Evolutionary conservation across 352 stramenopile genomes (phyloP), one percentile per base, ranked within the genome.

Genomic region (Globisporangium irregulare): DNA sequence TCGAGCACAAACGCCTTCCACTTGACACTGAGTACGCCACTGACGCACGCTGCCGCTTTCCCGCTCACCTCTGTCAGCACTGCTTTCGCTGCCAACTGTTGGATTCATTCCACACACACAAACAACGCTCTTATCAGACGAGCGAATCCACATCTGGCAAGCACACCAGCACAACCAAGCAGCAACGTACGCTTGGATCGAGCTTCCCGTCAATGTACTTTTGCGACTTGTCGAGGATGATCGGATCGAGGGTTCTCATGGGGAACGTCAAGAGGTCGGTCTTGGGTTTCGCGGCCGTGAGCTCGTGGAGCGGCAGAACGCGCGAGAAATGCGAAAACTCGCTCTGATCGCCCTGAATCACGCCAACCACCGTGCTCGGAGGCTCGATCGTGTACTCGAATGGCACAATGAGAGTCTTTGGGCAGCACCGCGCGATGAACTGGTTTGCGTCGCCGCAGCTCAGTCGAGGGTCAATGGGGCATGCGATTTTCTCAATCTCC

Each of bases 191-290:
- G 69, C 81, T 84, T 1, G 86, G 80, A 55, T 94, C 82, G 7
- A 96, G 77, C 55, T 79, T 80, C 48, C 87, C 89, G 65, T 94
- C 86, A n/a, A 96, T 78, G 72, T 95, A 95, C 61, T 96, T 96
- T 8, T 83, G 81, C 4, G 81, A 60, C 58, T 91, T 91, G 50
- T 91, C 84, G 1, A 96, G 72, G 29, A 84, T 56, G 46, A 94
- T 79, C 0, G 89, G 82, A 34, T 91, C 80, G 12, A 96, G 86
- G n/a, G 54, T 62, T 43, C 86, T 85, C 72, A 95, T 90, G 5
- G 82, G 69, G 22, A 92, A 68, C 1, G 84, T 94, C n/a, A 84
- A 73, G 24, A 91, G 66, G 60, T 94, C 87, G 3, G 72, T 82
- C 70, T 93, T 93, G 9, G 77, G 68, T 61, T 88, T 92, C n/a